These are phyloP conservation scores for Phytophthora meadii DNA, from an alignment of 352 stramenopile species.

Conservation along the genomic window DNA sequence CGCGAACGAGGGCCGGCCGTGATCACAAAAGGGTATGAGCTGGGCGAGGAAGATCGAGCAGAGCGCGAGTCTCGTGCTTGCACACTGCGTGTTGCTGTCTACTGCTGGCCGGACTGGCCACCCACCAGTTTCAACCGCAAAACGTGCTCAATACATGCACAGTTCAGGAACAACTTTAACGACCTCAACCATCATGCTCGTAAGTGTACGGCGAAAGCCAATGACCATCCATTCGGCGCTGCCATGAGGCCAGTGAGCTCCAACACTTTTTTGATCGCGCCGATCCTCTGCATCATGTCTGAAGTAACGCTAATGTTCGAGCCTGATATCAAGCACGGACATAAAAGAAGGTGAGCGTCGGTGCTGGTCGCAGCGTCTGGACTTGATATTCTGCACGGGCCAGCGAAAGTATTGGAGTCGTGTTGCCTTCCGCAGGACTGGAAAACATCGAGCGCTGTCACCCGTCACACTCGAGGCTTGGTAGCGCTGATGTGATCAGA, in stretches of 20 bases:
- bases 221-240: constrained; percentile 10
- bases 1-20: constrained; percentile 1
- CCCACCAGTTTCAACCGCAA: constrained; percentile 12
- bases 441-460: neutral
- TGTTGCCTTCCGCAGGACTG: neutral
- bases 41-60: constrained; percentile 10
- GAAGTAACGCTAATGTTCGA: constrained; percentile 2
- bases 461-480: neutral
- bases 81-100: constrained; percentile 15
- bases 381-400: neutral
- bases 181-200: neutral
- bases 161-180: neutral
- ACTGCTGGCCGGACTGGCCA: constrained; percentile 9
- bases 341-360: neutral
- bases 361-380: too few relatives aligned
- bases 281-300: constrained; percentile 10
- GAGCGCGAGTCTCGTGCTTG: constrained; percentile 14
- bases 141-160: neutral
- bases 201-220: neutral
- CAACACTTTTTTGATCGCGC: constrained; percentile 14
- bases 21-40: constrained; percentile 3
- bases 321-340: constrained; percentile 20
- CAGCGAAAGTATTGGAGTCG: constrained; percentile 1
- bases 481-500: constrained; percentile 22
- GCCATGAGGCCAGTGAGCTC: constrained; percentile 18